Evolutionary conservation across 129 eudicot species (phyloP), one percentile per base, ranked within the genome.

Genomic region (Apium graveolens): DNA sequence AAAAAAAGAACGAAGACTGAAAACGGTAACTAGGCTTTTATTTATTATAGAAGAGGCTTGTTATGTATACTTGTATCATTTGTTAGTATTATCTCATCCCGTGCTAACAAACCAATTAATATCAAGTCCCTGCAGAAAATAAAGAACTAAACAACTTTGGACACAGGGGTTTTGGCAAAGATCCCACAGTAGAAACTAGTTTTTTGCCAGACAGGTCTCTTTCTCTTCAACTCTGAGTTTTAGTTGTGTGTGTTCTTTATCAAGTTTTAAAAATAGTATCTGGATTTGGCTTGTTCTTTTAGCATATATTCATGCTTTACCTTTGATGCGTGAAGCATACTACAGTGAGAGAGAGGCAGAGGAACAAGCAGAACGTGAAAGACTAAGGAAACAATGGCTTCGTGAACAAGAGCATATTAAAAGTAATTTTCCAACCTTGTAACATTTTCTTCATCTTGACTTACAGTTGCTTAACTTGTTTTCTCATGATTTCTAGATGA

Each of bases 311-410:
- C 83, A 80, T 86, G 51, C 79, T 73, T 81, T 85, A 81, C 86
- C 84, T 79, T 85, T 78, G 78, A 86, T 85, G 84, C 81, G 90
- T 85, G 93, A 92, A 88, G 96, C 93, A 80, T 85, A 85, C 87
- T 86, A 83, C 96, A 95, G 99, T 91, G 97, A 90, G 92, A 88
- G 99, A 77, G 99, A 92, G 92, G 99, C 97, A 46, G 97, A 92
- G 90, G 99, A 95, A 80, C 97, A 92, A 84, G 99, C 97, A 78
- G 99, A 95, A 78, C 91, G 97, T 88, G 99, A 95, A 90, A 83
- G 97, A 86, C 83, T 95, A 74, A 86, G 90, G 73, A 92, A 87
- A 86, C 99, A 91, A 81, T 95, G 99, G 97, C 80, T 82, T 48
- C 92, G 82, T 27, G 96, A 91, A 75, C 99, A 95, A 81, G 96